These are phyloP conservation scores for Anastatica hierochuntica DNA, from an alignment of 345 rosid species.

Conservation along the genomic window DNA sequence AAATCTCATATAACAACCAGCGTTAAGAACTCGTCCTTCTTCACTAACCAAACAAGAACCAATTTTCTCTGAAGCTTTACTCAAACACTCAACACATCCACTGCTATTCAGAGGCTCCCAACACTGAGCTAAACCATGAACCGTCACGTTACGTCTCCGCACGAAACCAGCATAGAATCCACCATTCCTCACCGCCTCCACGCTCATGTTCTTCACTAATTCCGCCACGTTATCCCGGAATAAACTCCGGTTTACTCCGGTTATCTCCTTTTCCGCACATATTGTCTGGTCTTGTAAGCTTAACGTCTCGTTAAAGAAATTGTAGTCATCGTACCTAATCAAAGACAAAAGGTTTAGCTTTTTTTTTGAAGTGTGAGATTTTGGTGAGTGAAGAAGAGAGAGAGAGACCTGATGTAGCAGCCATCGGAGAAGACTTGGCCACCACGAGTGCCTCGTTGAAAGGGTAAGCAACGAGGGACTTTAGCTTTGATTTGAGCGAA, in stretches of 20 bases:
- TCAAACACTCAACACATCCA: conserved; percentile 47
- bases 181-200: conserved; percentile 34
- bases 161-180: conserved; percentile 59
- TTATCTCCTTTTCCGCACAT: conserved; percentile 36
- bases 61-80: conserved; percentile 31
- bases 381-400: no score
- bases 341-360: no score
- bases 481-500: conserved; percentile 69
- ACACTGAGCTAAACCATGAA: conserved; percentile 87
- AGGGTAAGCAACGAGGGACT: conserved; percentile 61
- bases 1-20: conserved; percentile 78
- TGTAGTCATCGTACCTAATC: conserved; percentile 62
- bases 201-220: conserved; percentile 51
- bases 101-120: conserved; percentile 49
- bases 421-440: conserved; percentile 68
- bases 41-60: conserved; percentile 40
- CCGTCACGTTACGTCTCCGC: conserved; percentile 41
- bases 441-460: conserved; percentile 59
- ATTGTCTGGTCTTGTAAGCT: conserved; percentile 30
- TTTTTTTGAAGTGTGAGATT: no score
- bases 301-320: conserved; percentile 52
- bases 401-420: conserved; percentile 60
- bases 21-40: conserved; percentile 63
- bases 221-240: conserved; percentile 36
- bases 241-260: conserved; percentile 40